Percentiles rank a stretch among this genome's conserved stretches.
phyloP scores from a whole-genome alignment of 2,329 filamentous ascomycete species.

The Cryphonectria japonica region DNA sequence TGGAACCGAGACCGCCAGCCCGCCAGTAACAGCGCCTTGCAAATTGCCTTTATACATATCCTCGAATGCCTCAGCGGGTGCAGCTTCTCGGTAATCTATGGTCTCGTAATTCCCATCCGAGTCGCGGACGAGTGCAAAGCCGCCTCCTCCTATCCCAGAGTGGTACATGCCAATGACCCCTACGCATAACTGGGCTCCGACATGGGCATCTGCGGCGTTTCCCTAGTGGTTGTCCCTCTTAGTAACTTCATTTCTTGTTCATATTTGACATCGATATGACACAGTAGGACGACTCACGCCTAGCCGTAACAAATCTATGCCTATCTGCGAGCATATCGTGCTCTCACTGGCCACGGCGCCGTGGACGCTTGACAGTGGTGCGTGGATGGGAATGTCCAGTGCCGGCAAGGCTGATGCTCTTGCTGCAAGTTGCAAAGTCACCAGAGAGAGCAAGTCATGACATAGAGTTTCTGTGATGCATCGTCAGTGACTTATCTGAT shows the following conservation, averaged over 20 bases:
- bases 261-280: background rate
- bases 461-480: constrained; percentile 2
- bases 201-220: constrained; percentile 76
- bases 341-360: constrained; percentile 76
- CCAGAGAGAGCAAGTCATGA: constrained; percentile 11
- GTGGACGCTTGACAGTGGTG: constrained; percentile 25
- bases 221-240: constrained; percentile 48
- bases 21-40: constrained; percentile 69
- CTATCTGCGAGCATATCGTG: constrained; percentile 69
- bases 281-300: constrained; percentile 47
- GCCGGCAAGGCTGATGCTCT: constrained; percentile 17
- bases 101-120: constrained; percentile 78
- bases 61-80: constrained; percentile 77
- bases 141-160: constrained; percentile 84
- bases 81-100: constrained; percentile 88
- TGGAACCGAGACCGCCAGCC: constrained; percentile 72
- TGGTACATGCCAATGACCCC: constrained; percentile 79
- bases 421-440: constrained; percentile 17
- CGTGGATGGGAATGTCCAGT: constrained; percentile 14
- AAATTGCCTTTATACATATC: constrained; percentile 83
- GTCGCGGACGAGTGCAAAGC: constrained; percentile 82
- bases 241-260: background rate
- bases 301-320: constrained; percentile 61
- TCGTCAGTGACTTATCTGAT: background rate
- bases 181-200: constrained; percentile 75